Evolutionary conservation across 2,329 filamentous ascomycete genomes (phyloP), one percentile per base, ranked within the genome.

Genomic region (Penicillium hordei): DNA sequence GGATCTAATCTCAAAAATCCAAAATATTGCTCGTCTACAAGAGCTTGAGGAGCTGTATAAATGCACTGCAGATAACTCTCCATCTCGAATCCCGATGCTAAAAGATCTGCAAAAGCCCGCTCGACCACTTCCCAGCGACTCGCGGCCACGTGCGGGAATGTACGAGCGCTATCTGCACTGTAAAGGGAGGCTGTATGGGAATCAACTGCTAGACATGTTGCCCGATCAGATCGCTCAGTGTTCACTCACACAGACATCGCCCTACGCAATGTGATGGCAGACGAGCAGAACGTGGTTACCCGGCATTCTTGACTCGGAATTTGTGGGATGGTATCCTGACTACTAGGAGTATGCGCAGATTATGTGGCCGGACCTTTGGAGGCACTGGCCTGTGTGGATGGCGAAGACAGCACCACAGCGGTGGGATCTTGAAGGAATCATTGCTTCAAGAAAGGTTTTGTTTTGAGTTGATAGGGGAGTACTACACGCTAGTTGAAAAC

Each of bases 291-390:
- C 17, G 57, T 44, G 2, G 50, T 72, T 50, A 60, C n/a, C 75
- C 1, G 68, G 70, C 7, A 62, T 79, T 19, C 68, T 79, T 51
- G 75, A 78, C 66, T 79, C 74, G 76, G 76, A 77, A 55, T 71
- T 57, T 43, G 67, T 73, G 21, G 73, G 74, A 10, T 78, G 72
- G 75, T 76, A 74, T 60, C 75, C 75, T 9, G 71, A 63, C 21
- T 78, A 77, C 54, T 78, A 72, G 75, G 76, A 77, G 62, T 77
- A 76, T 62, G 69, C 71, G 29, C 70, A 71, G 58, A 71, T 72
- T 27, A 56, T 70, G 59, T 62, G 62, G 39, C 67, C 66, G 21
- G 66, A 65, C 23, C 64, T 64, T 48, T 58, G 50, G 50, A 64
- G 63, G 0, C 62, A 70, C 40, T 72, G 65, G 65, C 61, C 64